Base-by-base conservation (phyloP, 306 rosid genomes). In the Pterocarpus santalinus region DNA sequence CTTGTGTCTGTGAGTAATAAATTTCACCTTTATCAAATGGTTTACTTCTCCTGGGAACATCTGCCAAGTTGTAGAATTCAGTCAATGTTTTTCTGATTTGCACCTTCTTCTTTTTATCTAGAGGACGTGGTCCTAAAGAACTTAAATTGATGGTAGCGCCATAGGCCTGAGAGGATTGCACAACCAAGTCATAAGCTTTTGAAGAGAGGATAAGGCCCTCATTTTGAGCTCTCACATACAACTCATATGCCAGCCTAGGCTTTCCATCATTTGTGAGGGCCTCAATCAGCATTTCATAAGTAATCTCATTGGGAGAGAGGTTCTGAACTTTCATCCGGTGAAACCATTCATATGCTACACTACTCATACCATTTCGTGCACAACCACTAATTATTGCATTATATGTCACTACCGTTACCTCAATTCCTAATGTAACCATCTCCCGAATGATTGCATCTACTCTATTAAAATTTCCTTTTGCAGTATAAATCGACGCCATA, bases 301-400 rank as follows among this genome's bases (percentile, higher is more conserved):
- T 90, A 33, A 89, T 90, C 83, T 90, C 91, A 47, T 93, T 84
- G 3, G 97, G 97, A 60, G 90, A n/a, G 64, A 92, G 86, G 67
- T 83, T 88, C 80, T 87, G 86, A 87, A 84, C 93, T 84, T 90
- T 89, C 97, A 96, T 88, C 36, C 90, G 83, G 77, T 92, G 91
- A 90, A 96, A 96, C 98, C 99, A 96, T 85, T 90, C 98, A 46
- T 90, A 96, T 34, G 99, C 98, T 38, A 84, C 91, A 76, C 84
- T 85, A 81, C 91, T 90, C 87, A 77, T 87, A 12, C 89, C 90
- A 12, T 92, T 89, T 38, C 90, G 86, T 0, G 86, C 98, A 79
- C 90, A 96, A 11, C 92, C 92, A 34, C 94, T 89, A 41, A 96
- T 93, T 41, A 96, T 85, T 9, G 98, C 98, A 65, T 93, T 96